These are phyloP conservation scores for Phytophthora capsici DNA, from an alignment of 352 stramenopile genomes.

Conservation along the genomic window DNA sequence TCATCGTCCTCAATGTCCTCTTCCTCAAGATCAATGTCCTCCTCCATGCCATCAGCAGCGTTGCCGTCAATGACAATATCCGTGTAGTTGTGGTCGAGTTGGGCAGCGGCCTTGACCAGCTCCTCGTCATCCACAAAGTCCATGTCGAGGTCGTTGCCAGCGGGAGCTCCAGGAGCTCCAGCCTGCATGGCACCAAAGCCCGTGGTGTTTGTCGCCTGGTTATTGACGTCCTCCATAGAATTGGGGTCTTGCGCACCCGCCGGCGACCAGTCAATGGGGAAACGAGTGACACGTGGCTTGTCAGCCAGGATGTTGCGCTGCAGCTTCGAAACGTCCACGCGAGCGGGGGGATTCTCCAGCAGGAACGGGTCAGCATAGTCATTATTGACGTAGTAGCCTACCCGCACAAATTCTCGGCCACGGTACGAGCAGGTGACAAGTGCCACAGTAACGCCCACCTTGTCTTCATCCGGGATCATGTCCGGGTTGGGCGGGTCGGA, in stretches of 20 bases:
- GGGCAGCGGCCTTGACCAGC: conserved; percentile 84
- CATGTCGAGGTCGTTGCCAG: conserved; percentile 55
- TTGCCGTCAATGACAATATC: conserved; percentile 87
- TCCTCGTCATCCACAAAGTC: conserved; percentile 88
- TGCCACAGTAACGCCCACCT: conserved; percentile 99
- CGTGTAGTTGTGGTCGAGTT: conserved; percentile 89
- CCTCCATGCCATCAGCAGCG: conserved; percentile 56
- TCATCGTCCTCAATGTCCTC: conserved; percentile 77
- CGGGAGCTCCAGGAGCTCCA: conserved; percentile 10
- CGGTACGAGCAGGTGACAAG: conserved; percentile 98
- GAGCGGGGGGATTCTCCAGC: conserved; percentile 78
- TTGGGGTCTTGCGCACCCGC: conserved; percentile 56
- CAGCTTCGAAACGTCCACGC: conserved; percentile 93
- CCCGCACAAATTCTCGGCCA: conserved; percentile 96
- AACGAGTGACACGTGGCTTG: conserved; percentile 95
- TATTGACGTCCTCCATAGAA: conserved; percentile 44
- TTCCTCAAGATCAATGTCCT: conserved; percentile 74
- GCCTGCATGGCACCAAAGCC: conserved; percentile 36
- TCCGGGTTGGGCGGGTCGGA: conserved; percentile 93
- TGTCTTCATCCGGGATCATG: conserved; percentile 95
- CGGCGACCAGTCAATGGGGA: conserved; percentile 97
- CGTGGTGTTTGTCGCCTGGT: conserved; percentile 16
- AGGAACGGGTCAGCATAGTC: conserved; percentile 95
- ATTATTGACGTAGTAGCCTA: conserved; percentile 99
- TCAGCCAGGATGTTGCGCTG: conserved; percentile 97